These are phyloP conservation scores for Claviceps spartinae DNA, from an alignment of 2,329 filamentous ascomycete species.

Conservation along the genomic window DNA sequence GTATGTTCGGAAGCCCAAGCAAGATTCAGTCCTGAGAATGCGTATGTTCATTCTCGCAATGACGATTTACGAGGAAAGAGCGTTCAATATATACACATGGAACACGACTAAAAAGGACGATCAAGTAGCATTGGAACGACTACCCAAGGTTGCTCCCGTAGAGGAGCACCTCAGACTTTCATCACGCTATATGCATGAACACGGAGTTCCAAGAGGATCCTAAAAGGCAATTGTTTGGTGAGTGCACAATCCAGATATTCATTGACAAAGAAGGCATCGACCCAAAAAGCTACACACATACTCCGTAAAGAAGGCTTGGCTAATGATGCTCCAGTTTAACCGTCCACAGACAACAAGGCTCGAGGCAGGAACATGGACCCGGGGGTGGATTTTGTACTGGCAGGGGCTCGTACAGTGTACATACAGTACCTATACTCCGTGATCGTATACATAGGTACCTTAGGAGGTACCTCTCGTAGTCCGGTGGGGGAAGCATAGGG, in stretches of 20 bases:
- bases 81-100: slow-evolving; percentile 3
- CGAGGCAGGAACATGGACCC: not conserved
- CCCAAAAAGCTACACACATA: not conserved
- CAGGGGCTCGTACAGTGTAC: not conserved
- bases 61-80: not conserved
- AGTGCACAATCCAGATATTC: slow-evolving; percentile 6
- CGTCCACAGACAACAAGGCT: not conserved
- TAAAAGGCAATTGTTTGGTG: slow-evolving; percentile 12
- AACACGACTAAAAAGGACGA: not conserved
- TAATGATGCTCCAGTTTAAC: not conserved
- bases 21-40: not conserved
- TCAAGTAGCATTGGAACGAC: not conserved
- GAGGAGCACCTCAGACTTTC: slow-evolving; percentile 8
- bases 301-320: not conserved
- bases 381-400: not conserved
- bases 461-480: not conserved
- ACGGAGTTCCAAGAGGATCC: slow-evolving; percentile 24
- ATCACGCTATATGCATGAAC: slow-evolving; percentile 21
- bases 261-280: slow-evolving; percentile 7
- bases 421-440: too few species aligned
- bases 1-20: not conserved
- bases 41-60: not conserved
- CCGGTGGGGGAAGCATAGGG: not conserved
- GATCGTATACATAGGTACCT: too few species aligned
- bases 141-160: slow-evolving; percentile 6